Conservation (phyloP, 1,284 basidiomycete genomes). For the Vanrija pseudolonga region DNA sequence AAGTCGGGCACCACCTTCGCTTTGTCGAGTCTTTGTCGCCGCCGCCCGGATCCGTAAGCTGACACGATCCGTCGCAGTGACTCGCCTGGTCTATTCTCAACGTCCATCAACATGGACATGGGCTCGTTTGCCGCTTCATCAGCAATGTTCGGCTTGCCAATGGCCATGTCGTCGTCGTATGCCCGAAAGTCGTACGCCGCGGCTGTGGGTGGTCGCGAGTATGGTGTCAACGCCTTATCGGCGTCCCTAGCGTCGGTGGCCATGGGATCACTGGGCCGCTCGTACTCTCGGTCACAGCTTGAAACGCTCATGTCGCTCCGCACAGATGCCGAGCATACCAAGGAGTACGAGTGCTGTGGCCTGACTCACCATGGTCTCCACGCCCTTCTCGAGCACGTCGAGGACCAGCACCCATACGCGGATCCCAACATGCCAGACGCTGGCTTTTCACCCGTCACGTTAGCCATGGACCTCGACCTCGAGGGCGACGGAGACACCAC, state of each 20-base stretch:
- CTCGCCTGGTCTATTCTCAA: slow-evolving; percentile 34
- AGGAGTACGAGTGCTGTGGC: slow-evolving; percentile 44
- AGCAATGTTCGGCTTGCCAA: slow-evolving; percentile 32
- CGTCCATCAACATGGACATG: slow-evolving; percentile 43
- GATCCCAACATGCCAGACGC: slow-evolving; percentile 28
- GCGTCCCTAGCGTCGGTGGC: slow-evolving; percentile 43
- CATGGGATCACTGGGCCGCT: slow-evolving; percentile 24
- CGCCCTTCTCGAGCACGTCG: slow-evolving; percentile 44
- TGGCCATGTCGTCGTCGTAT: slow-evolving; percentile 17
- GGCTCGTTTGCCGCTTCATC: slow-evolving; percentile 35
- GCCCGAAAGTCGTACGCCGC: slow-evolving; percentile 42
- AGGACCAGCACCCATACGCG: slow-evolving; percentile 41
- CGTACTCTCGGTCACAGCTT: slow-evolving; percentile 39
- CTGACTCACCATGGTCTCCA: slow-evolving; percentile 37
- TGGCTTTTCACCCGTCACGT: slow-evolving; percentile 38
- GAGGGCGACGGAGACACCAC: slow-evolving; percentile 24
- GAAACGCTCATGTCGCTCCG: slow-evolving; percentile 33
- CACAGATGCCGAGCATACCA: slow-evolving; percentile 38
- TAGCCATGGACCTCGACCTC: slow-evolving; percentile 45
- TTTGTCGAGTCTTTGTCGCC: no score
- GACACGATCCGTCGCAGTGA: slow-evolving; percentile 16
- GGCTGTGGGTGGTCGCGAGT: slow-evolving; percentile 25
- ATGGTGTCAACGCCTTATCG: slow-evolving; percentile 25
- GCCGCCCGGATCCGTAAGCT: background rate
- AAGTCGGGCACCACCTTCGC: slow-evolving; percentile 15